Base-by-base conservation (phyloP, 2,329 filamentous ascomycete species). In the Alternaria gansuensis region DNA sequence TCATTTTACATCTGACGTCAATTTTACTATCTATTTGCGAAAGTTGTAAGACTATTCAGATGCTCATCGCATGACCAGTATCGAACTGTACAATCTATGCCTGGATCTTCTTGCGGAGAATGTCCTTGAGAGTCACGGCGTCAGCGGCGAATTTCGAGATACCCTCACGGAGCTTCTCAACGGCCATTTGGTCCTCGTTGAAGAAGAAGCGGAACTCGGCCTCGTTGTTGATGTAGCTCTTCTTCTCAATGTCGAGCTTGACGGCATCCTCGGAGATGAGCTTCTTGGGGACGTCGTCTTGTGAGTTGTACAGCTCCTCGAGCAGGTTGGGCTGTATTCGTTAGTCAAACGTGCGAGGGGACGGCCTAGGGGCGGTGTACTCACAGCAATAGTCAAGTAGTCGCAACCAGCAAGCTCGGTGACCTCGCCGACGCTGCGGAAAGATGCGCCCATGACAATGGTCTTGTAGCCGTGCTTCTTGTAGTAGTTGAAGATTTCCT, bases 381-480 rank as follows among this genome's bases (percentile, higher is more conserved):
- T 75, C 85, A 93, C 90, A 39, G 95, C 92, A 82, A 99, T 99
- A 79, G 95, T 99, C 75, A 99, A 86, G 87, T 99, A 99, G 82
- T 99, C 95, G 80, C 93, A 97, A 78, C 95, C 95, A 78, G 94
- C 94, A 64, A 99, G 88, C 86, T 99, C 95, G 46, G 92, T 98
- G 82, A 99, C 96, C 85, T 99, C 95, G 76, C 95, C 95, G 65
- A 84, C 84, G 85, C 90, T 98, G 80, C 95, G 89, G 92, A 99
- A 99, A 39, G 93, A 97, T 71, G 95, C 95, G 77, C 95, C 95
- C 95, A 99, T 99, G 82, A 99, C 95, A 74, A 98, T 97, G 81
- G 95, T 99, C 75, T 96, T 97, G 90, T 99, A 97, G 81, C 91
- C 92, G 81, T 84, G 92, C 87, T 98, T 98, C 92, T 99, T 99